phyloP scores from a whole-genome alignment of 192 early-diverging fungal genomes.

The Gryganskiella cystojenkinii region DNA sequence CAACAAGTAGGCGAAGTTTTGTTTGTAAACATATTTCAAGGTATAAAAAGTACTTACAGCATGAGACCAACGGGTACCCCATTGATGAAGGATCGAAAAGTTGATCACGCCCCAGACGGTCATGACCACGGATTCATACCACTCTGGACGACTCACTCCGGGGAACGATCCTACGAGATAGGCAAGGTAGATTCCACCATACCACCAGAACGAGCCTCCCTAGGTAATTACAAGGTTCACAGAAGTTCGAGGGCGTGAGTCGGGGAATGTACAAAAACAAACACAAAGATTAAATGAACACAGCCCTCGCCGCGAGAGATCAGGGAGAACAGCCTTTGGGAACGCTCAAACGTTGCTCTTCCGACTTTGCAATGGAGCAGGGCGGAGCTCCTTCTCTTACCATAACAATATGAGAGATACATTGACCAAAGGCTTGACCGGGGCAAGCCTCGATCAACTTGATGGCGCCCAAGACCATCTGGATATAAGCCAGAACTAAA shows the following conservation, averaged over 20 bases:
- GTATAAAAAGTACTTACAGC: conserved; percentile 30
- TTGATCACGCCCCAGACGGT: conserved; percentile 56
- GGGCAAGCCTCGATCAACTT: conserved; percentile 38
- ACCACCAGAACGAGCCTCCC: conserved; percentile 54
- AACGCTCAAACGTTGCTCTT: no score
- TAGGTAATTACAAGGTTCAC: no score
- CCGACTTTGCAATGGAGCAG: no score
- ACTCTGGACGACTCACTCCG: conserved; percentile 49
- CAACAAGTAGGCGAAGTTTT: neutral
- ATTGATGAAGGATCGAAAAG: conserved; percentile 52
- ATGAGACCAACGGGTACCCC: conserved; percentile 56
- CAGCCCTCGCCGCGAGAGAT: no score
- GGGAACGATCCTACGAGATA: conserved; percentile 57
- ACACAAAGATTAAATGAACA: neutral
- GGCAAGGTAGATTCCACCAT: conserved; percentile 56
- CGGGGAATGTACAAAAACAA: neutral
- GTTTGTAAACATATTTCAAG: neutral
- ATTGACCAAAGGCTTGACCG: conserved; percentile 46
- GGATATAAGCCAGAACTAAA: conserved; percentile 36
- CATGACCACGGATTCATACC: conserved; percentile 54
- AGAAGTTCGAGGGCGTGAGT: no score
- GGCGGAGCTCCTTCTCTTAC: no score
- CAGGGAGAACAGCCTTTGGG: no score
- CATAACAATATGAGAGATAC: conserved; percentile 52
- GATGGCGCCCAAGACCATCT: conserved; percentile 48